Base-by-base conservation (phyloP, 1,139 yeast genomes). In the Meyerozyma athensensis region DNA sequence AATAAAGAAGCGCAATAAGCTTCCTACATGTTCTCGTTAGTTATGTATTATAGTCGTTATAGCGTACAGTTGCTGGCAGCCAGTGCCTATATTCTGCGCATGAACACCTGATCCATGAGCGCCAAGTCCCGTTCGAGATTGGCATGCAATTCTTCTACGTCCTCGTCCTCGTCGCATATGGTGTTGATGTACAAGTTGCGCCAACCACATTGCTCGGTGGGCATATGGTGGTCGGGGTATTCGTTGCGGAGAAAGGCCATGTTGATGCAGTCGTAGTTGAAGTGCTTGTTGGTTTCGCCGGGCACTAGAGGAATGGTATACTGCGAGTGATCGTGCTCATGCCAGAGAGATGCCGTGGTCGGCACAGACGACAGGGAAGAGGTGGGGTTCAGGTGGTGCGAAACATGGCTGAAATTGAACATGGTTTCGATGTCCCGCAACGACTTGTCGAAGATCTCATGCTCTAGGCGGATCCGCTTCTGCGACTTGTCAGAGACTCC, bases 361-460 rank as follows among this genome's bases (percentile, higher is more conserved):
- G 18, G 32, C 3, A 18, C 19, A 7, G 32, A 28, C 14, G 32
- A 28, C 2, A 28, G 6, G 20, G 32, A 17, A 8, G 14, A 16
- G 20, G 10, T 9, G 13, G 13, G 20, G 20, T 28, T 8, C 3
- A 12, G 20, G 4, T 16, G 14, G 20, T 19, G n/a, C 8, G 20
- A 33, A 39, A 41, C 31, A 17, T 37, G 36, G 26, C 30, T 30
- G 34, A 48, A 43, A 13, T 43, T 46, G 41, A 59, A 60, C 55
- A 60, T 52, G 32, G 46, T 46, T 34, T 61, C 62, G 22, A 60
- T 58, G 38, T 59, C 65, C 37, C 51, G 48, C 38, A 61, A 55
- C 20, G 61, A 52, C 35, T 56, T 58, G 39, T 58, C 54, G 38
- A 58, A 60, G 32, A 59, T 57, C 41, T 59, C 63, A 35, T 50